These are phyloP conservation scores for Cicer yamashitae DNA, from an alignment of 306 rosid species.

Conservation along the genomic window DNA sequence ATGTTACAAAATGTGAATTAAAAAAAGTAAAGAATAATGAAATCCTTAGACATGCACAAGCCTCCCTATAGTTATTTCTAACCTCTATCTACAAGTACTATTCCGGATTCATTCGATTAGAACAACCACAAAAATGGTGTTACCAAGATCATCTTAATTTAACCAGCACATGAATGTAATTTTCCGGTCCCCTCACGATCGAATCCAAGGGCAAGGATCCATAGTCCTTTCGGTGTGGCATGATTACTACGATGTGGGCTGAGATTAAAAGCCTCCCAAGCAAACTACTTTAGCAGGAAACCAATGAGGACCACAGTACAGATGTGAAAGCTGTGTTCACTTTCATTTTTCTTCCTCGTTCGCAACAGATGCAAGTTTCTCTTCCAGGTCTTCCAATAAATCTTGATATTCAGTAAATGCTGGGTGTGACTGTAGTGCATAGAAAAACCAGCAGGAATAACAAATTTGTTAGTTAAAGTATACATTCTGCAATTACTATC, in stretches of 20 bases:
- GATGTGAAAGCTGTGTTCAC: conserved; percentile 32
- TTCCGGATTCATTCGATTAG: conserved; percentile 43
- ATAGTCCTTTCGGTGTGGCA: conserved; percentile 24
- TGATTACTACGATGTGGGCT: conserved; percentile 21
- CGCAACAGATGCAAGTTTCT: conserved; percentile 64
- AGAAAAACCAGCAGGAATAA: conserved; percentile 30
- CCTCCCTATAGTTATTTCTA: conserved; percentile 50
- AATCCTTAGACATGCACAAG: conserved; percentile 54
- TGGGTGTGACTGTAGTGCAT: conserved; percentile 61
- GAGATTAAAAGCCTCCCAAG: conserved; percentile 31
- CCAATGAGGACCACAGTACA: conserved; percentile 41
- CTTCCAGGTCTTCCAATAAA: conserved; percentile 78
- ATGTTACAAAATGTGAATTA: conserved; percentile 42
- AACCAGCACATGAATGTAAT: conserved; percentile 29
- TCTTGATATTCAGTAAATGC: conserved; percentile 74
- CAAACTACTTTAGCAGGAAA: conserved; percentile 43
- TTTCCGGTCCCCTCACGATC: conserved; percentile 38
- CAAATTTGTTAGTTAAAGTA: conserved; percentile 26
- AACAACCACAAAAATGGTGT: conserved; percentile 27
- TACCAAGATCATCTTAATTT: conserved; percentile 36
- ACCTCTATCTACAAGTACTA: conserved; percentile 55
- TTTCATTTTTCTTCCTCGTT: conserved; percentile 53
- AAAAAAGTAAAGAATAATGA: conserved; percentile 43
- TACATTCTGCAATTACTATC: conserved; percentile 7
- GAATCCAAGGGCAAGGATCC: conserved; percentile 40